These are phyloP conservation scores for Microstroma glucosiphilum DNA, from an alignment of 1,284 basidiomycete genomes.

Conservation along the genomic window DNA sequence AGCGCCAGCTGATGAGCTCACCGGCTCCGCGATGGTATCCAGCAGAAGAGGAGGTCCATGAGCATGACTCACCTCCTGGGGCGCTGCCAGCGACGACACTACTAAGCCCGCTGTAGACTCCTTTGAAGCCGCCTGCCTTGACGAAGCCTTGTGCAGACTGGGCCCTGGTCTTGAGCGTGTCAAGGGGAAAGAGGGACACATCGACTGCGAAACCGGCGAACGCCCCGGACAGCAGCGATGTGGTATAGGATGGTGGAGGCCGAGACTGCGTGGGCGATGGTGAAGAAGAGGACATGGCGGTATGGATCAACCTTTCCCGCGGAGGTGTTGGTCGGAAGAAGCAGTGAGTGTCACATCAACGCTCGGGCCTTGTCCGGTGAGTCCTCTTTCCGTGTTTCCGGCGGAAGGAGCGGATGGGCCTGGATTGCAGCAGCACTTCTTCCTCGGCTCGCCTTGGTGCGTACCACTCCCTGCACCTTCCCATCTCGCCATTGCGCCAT, in stretches of 20 bases:
- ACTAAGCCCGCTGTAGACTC: slow-evolving; percentile 88
- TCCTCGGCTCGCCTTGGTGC: neutral
- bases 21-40: no score
- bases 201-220: slow-evolving; percentile 56
- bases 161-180: slow-evolving; percentile 90
- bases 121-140: slow-evolving; percentile 77
- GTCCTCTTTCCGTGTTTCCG: no score
- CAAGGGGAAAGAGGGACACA: slow-evolving; percentile 90
- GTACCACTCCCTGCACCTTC: no score
- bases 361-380: no score
- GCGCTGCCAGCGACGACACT: slow-evolving; percentile 93
- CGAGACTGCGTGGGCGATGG: neutral
- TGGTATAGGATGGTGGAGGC: slow-evolving; percentile 9
- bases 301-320: no score
- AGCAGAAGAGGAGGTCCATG: no score
- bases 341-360: no score
- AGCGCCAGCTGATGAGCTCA: no score
- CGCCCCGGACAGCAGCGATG: slow-evolving; percentile 36
- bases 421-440: neutral
- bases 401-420: no score
- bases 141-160: slow-evolving; percentile 83
- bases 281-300: no score
- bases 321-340: no score
- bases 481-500: neutral
- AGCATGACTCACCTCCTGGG: slow-evolving; percentile 59